Conservation (phyloP, 805 yeast species). For the Candida parachauliodes region DNA sequence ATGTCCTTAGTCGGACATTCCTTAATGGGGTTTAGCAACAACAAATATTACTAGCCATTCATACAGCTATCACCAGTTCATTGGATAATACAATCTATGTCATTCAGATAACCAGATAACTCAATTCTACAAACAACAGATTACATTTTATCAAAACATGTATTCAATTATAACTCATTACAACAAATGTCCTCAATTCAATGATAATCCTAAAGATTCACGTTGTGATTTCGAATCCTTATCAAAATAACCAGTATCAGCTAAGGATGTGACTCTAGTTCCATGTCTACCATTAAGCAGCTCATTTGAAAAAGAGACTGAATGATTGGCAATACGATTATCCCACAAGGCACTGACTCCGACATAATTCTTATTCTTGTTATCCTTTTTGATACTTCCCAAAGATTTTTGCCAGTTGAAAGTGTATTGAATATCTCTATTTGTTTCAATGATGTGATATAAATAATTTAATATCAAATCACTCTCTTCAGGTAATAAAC, state of each 20-base stretch:
- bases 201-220: slow-evolving; percentile 42
- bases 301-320: slow-evolving; percentile 52
- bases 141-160: no score
- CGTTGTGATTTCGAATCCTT: slow-evolving; percentile 49
- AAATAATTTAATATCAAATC: slow-evolving; percentile 46
- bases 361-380: slow-evolving; percentile 29
- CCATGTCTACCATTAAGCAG: slow-evolving; percentile 47
- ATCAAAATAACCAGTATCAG: slow-evolving; percentile 52
- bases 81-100: no score
- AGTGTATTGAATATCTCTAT: slow-evolving; percentile 54
- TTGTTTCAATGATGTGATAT: slow-evolving; percentile 44
- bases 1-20: no score
- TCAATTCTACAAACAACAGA: no score
- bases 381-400: slow-evolving; percentile 10
- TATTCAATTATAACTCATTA: no score
- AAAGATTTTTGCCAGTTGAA: slow-evolving; percentile 39
- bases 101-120: no score
- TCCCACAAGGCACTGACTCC: slow-evolving; percentile 61
- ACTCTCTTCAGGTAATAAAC: slow-evolving; percentile 49
- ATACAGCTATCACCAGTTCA: no score
- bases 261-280: slow-evolving; percentile 47
- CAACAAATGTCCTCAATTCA: no score
- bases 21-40: no score
- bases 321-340: slow-evolving; percentile 53
- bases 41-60: no score